These are phyloP conservation scores for Saccharomycopsis sp. DNA, from an alignment of 805 yeast species.

Conservation along the genomic window DNA sequence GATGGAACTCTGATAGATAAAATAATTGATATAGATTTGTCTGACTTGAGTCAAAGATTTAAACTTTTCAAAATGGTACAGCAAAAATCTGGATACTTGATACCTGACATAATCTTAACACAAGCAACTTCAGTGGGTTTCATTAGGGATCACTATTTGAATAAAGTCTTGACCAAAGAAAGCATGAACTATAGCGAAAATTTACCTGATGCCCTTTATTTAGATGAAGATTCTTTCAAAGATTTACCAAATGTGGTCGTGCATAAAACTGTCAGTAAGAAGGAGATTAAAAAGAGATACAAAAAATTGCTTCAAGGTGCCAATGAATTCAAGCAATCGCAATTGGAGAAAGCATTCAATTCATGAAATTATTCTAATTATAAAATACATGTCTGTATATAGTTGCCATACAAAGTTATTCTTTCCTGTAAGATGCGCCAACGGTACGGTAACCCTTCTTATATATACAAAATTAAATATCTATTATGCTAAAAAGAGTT, in stretches of 20 bases:
- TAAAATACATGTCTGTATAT: neutral
- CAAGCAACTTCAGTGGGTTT: slow-evolving; percentile 6
- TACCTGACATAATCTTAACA: slow-evolving; percentile 19
- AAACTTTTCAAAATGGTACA: slow-evolving; percentile 17
- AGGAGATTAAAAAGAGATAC: slow-evolving; percentile 13
- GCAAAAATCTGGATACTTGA: slow-evolving; percentile 11
- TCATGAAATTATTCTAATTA: neutral
- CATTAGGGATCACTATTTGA: slow-evolving; percentile 9
- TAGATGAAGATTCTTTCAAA: slow-evolving; percentile 11
- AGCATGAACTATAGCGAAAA: slow-evolving; percentile 13
- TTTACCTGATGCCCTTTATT: slow-evolving; percentile 18
- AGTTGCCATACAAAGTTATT: no score
- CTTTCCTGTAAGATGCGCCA: no score
- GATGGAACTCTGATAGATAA: slow-evolving; percentile 1
- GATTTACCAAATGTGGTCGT: slow-evolving; percentile 20
- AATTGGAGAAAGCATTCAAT: slow-evolving; percentile 1
- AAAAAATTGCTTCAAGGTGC: slow-evolving; percentile 11
- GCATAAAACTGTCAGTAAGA: slow-evolving; percentile 5
- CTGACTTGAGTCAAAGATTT: slow-evolving; percentile 15
- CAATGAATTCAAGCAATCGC: slow-evolving; percentile 2
- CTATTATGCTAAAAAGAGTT: no score
- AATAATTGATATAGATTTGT: slow-evolving; percentile 3
- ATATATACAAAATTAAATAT: no score
- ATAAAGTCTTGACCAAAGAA: slow-evolving; percentile 4
- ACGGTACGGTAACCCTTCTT: no score